Percentiles rank a stretch among this genome's conserved stretches.
Evolutionary conservation across 1,139 yeast species (phyloP).

Genomic region (Candida mesenterica): DNA sequence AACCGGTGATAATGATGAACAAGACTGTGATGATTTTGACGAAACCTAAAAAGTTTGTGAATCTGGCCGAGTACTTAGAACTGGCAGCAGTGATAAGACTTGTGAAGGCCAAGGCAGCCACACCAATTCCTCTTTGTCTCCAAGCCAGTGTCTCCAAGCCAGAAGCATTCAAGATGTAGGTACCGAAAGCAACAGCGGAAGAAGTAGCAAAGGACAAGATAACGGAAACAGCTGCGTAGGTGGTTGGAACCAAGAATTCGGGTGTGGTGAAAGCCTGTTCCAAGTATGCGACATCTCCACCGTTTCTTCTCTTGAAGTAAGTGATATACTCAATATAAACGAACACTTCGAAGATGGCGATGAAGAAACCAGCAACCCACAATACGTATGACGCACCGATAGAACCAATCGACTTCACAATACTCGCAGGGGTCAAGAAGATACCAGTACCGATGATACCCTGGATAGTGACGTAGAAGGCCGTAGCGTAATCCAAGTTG

Average conservation of each 20-base stretch:
- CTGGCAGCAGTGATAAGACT: conserved; percentile 26
- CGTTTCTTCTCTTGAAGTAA: conserved; percentile 36
- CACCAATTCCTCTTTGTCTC: conserved; percentile 44
- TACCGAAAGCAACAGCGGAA: conserved; percentile 45
- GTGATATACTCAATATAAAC: conserved; percentile 41
- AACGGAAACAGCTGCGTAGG: conserved; percentile 42
- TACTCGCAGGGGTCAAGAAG: conserved; percentile 40
- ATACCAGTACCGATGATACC: conserved; percentile 50
- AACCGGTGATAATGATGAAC: conserved; percentile 23
- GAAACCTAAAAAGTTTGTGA: conserved; percentile 37
- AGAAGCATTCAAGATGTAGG: conserved; percentile 38
- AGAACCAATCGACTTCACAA: conserved; percentile 38
- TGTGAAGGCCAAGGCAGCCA: conserved; percentile 33
- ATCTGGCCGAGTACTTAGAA: conserved; percentile 31
- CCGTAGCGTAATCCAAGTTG: conserved; percentile 29
- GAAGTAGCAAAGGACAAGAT: conserved; percentile 38
- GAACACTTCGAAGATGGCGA: conserved; percentile 32
- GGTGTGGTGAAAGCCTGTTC: conserved; percentile 46
- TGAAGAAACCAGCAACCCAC: conserved; percentile 40
- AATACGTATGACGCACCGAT: conserved; percentile 42
- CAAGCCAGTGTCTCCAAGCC: conserved; percentile 32
- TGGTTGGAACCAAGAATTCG: conserved; percentile 37
- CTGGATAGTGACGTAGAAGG: conserved; percentile 34
- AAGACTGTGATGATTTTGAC: conserved; percentile 37
- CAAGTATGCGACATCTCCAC: conserved; percentile 44